A percentile compares a stretch with the other conserved stretches of the same genome.
Conservation (phyloP, 495 filamentous ascomycete species). For the Aspergillus leporis region DNA sequence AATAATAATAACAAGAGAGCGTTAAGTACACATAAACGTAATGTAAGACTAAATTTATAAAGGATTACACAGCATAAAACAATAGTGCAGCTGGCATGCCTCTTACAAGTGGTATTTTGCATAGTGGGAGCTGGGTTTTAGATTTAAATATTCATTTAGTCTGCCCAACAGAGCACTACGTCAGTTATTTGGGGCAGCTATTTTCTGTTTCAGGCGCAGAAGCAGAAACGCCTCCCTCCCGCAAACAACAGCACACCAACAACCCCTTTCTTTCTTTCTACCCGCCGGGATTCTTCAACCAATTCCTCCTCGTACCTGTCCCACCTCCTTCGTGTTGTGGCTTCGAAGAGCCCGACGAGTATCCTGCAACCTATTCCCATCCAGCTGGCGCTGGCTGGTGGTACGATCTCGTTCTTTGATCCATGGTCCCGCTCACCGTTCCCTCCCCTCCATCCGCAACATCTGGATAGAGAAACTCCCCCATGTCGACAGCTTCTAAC, state of each 20-base stretch:
- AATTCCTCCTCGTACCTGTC: neutral
- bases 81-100: neutral
- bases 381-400: slow-evolving; percentile 30
- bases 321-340: slow-evolving; percentile 1
- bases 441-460: slow-evolving; percentile 25
- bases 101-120: neutral
- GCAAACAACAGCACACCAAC: slow-evolving; percentile 18
- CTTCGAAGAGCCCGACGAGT: neutral
- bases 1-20: no score
- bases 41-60: no score
- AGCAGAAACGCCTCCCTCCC: slow-evolving; percentile 14
- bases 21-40: no score
- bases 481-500: slow-evolving; percentile 57
- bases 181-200: slow-evolving; percentile 20
- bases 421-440: slow-evolving; percentile 41
- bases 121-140: neutral
- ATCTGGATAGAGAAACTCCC: slow-evolving; percentile 27
- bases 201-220: slow-evolving; percentile 28
- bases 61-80: neutral
- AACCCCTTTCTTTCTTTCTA: slow-evolving; percentile 21
- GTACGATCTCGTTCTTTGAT: slow-evolving; percentile 27
- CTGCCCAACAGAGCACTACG: slow-evolving; percentile 15
- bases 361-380: slow-evolving; percentile 9
- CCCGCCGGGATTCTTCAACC: slow-evolving; percentile 10
- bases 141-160: neutral